Base-by-base conservation (phyloP, 1,284 basidiomycete genomes). In the Leccinum fuscescens region DNA sequence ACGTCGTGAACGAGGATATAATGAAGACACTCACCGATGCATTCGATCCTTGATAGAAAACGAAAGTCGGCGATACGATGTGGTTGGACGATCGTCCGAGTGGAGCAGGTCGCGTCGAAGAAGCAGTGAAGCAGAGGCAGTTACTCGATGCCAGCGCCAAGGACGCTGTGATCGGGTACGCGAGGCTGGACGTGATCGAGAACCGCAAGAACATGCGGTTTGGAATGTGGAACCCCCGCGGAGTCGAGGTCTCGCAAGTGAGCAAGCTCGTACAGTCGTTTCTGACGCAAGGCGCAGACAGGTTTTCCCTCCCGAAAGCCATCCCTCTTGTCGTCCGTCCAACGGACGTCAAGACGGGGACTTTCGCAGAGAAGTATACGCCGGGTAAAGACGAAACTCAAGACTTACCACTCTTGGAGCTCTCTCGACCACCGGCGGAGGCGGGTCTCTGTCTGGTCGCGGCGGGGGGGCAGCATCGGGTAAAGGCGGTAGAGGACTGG, bases 201-300 rank as follows among this genome's bases (percentile, higher is more conserved):
- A 9, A n/a, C n/a, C 15, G 11, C 14, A 14, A 39, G 37, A n/a
- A 6, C 14, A 14, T 39, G n/a, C 37, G 15, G 14, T 39, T 39
- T n/a, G 37, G 37, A 15, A 4, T 11, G 12, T 39, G 37, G 37
- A 39, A 39, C 37, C n/a, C n/a, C 0, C 37, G 37, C 1, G 6
- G 6, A 6, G 7, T 15, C 2, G n/a, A 39, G 37, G 0, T 0
- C 14, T 1, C n/a, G 1, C 42, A 44, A 17, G 15, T 44, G 2
- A 11, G 17, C 14, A n/a, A 17, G 8, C n/a, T 44, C 6, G 17
- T 17, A 9, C 42, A 44, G n/a, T 44, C n/a, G 7, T 44, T 44
- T 17, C 14, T 44, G 42, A 44, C n/a, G 6, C 8, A 44, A 4
- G 15, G 42, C 4, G 15, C n/a, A n/a, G 42, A 44, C 6, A 3